Evolutionary conservation across 306 rosid species (phyloP).

Genomic region (Oemleria cerasiformis): DNA sequence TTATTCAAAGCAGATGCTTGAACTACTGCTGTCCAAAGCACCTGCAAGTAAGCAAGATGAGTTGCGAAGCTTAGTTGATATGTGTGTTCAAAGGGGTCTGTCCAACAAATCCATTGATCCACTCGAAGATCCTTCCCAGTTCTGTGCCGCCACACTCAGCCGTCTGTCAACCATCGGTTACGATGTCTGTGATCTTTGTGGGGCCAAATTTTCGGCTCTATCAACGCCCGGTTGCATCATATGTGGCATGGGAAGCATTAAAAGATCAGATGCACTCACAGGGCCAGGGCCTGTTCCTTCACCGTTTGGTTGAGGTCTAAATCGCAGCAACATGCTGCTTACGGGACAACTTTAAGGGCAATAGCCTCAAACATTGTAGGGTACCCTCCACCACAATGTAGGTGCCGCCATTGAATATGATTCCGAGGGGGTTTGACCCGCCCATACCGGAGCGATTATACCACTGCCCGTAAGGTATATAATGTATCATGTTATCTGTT

Average conservation of each 20-base stretch:
- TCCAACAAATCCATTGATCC: constrained; percentile 91
- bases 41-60: constrained; percentile 93
- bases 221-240: constrained; percentile 81
- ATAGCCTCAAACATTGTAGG: not conserved
- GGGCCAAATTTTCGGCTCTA: constrained; percentile 90
- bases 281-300: constrained; percentile 91
- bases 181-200: constrained; percentile 97
- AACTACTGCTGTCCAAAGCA: constrained; percentile 84
- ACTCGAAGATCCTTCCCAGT: constrained; percentile 90
- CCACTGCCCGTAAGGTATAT: constrained; percentile 8
- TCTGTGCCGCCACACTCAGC: constrained; percentile 91
- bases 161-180: constrained; percentile 93
- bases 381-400: not conserved
- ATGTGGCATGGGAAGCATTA: constrained; percentile 96
- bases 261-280: constrained; percentile 80
- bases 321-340: not conserved
- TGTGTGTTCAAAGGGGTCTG: constrained; percentile 93
- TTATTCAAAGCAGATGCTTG: constrained; percentile 93
- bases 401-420: not conserved
- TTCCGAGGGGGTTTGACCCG: not conserved
- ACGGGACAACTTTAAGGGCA: not conserved
- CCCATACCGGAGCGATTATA: not conserved
- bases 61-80: constrained; percentile 72
- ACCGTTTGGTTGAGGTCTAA: constrained; percentile 73
- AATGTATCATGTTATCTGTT: constrained; percentile 9